Evolutionary conservation across 495 filamentous ascomycete species (phyloP), one percentile per base, ranked within the genome.

Genomic region (Xylaria grammica): DNA sequence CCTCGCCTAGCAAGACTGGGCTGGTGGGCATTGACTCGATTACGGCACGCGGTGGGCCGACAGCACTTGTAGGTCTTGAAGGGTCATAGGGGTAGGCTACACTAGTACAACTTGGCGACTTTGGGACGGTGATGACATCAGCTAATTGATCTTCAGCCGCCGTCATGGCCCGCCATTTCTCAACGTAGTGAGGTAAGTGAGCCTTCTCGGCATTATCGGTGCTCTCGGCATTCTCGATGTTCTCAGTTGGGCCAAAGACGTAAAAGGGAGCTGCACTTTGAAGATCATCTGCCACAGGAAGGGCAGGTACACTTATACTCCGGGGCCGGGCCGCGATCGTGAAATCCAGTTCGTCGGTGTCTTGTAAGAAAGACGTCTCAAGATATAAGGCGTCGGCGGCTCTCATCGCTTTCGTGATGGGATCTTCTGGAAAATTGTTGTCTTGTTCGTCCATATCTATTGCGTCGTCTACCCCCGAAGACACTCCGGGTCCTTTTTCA

Each of bases 321-420:
- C 77, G 75, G 26, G 73, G 70, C 46, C 75, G 65, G 19, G 42
- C 54, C 30, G 53, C 60, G 38, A 69, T 54, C 0, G 74, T 74
- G 15, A 79, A 72, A 49, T 79, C 79, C 40, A 81, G 45, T 40
- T 79, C 74, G 20, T 75, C 54, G 27, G 56, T 72, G 0, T 77
- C 68, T 56, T 84, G 79, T 11, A 83, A 66, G 8, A 67, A 75
- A 38, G 79, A 78, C 1, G 81, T 84, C 54, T 81, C 70, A 36
- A 68, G 71, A 67, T 84, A 79, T 8, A 84, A 77, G n/a, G 74
- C 76, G 40, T 84, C 82, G 4, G 82, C 81, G 8, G 78, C 80
- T 63, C 78, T 76, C 82, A 84, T 84, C 32, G 81, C 81, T 36
- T 69, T 69, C 1, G 72, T 71, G 27, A 76, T 75, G 20, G 78